Percentiles rank a stretch among this genome's conserved stretches.
Evolutionary conservation across 495 filamentous ascomycete genomes (phyloP).

Genomic region (Aspergillus conjunctus): DNA sequence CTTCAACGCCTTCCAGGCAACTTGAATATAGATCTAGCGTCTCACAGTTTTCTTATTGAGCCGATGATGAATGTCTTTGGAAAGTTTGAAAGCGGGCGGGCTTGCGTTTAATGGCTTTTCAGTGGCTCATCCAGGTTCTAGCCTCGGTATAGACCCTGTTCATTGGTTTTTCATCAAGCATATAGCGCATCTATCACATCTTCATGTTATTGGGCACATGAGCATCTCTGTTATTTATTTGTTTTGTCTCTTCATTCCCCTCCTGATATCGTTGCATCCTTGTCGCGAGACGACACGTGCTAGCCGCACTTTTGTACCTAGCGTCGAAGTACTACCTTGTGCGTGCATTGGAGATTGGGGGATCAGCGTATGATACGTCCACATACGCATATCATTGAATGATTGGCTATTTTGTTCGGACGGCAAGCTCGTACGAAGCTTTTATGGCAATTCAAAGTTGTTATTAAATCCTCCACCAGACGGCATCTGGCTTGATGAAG

Average conservation of each 20-base stretch:
- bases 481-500: neutral
- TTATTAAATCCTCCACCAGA: neutral
- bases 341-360: slow-evolving; percentile 19
- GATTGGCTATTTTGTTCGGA: slow-evolving; percentile 10
- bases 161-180: slow-evolving; percentile 40
- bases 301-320: slow-evolving; percentile 25
- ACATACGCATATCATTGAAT: slow-evolving; percentile 25
- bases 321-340: slow-evolving; percentile 18
- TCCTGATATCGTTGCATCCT: slow-evolving; percentile 25
- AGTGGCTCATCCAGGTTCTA: slow-evolving; percentile 27
- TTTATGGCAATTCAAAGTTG: neutral
- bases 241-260: slow-evolving; percentile 26
- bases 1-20: slow-evolving; percentile 76
- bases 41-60: slow-evolving; percentile 19
- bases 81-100: slow-evolving; percentile 40
- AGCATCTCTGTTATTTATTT: slow-evolving; percentile 34
- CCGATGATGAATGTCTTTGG: slow-evolving; percentile 24
- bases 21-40: slow-evolving; percentile 25
- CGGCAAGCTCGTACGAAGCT: slow-evolving; percentile 14
- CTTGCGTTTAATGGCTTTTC: slow-evolving; percentile 38
- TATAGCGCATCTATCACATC: slow-evolving; percentile 42
- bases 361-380: slow-evolving; percentile 18
- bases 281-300: slow-evolving; percentile 31
- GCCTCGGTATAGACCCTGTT: slow-evolving; percentile 25
- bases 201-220: slow-evolving; percentile 41